phyloP scores from a whole-genome alignment of 139 green algal genomes.

The Closterium sp. region DNA sequence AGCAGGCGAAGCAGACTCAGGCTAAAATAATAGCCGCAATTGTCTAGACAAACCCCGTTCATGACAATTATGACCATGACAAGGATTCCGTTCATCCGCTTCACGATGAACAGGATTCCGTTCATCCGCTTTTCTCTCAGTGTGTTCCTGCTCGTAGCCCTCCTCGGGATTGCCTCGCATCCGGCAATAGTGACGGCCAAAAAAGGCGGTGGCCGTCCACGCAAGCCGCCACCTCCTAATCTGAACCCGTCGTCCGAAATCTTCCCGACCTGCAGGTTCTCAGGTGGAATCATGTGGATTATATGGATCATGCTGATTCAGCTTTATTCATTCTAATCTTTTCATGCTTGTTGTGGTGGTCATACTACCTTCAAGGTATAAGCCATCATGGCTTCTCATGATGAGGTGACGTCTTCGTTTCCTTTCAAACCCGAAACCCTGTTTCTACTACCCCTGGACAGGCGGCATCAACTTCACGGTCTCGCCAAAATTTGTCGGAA shows the following conservation, averaged over 20 bases:
- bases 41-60: no score
- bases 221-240: not conserved
- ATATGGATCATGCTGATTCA: no score
- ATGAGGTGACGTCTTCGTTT: no score
- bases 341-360: no score
- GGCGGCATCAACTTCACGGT: not conserved
- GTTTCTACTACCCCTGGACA: not conserved
- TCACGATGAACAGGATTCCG: not conserved
- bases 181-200: not conserved
- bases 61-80: not conserved
- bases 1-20: no score
- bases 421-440: no score
- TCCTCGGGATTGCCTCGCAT: not conserved
- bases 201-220: not conserved
- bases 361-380: no score
- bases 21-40: no score
- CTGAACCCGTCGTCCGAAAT: not conserved
- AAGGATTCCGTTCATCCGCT: not conserved
- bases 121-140: not conserved
- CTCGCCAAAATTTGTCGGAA: not conserved
- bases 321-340: no score
- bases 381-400: no score
- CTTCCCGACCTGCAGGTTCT: not conserved
- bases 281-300: not conserved
- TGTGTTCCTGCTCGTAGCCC: not conserved